Conservation (phyloP, 2,329 filamentous ascomycete species). For the Aspergillus sp. region DNA sequence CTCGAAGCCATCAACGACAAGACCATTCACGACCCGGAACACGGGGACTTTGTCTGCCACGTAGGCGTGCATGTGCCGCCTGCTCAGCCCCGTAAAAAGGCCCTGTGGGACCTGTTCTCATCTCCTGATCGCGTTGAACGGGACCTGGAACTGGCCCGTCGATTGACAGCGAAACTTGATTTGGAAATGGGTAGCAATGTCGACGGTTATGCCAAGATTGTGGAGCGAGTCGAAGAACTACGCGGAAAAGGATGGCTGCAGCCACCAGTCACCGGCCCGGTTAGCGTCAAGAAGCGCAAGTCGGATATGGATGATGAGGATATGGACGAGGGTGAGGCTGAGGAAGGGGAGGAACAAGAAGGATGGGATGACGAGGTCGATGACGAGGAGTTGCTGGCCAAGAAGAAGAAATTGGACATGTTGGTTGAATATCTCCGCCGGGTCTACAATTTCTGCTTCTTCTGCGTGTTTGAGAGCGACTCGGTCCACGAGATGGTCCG, state of each 20-base stretch:
- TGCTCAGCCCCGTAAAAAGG: constrained; percentile 80
- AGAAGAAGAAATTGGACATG: constrained; percentile 96
- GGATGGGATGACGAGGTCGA: constrained; percentile 67
- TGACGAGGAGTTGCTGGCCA: constrained; percentile 77
- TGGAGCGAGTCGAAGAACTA: constrained; percentile 78
- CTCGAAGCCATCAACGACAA: constrained; percentile 95
- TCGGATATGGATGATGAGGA: constrained; percentile 42
- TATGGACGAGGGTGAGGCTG: constrained; percentile 61
- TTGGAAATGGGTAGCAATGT: constrained; percentile 70
- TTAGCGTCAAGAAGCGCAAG: constrained; percentile 49
- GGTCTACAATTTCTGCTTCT: constrained; percentile 99
- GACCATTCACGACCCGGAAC: constrained; percentile 87
- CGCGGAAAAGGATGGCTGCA: constrained; percentile 70
- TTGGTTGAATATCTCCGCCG: constrained; percentile 93
- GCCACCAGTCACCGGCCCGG: constrained; percentile 44
- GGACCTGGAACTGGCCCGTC: constrained; percentile 74
- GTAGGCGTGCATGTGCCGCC: constrained; percentile 93
- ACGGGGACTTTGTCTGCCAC: constrained; percentile 95
- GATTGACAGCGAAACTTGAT: constrained; percentile 78
- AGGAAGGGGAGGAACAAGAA: constrained; percentile 74
- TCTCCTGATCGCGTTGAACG: constrained; percentile 88
- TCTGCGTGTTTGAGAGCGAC: constrained; percentile 97
- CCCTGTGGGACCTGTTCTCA: constrained; percentile 93
- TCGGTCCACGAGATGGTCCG: constrained; percentile 91
- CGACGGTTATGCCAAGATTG: constrained; percentile 72